Base-by-base conservation (phyloP, 371 early-diverging fungal genomes). In the Mucor piriformis region DNA sequence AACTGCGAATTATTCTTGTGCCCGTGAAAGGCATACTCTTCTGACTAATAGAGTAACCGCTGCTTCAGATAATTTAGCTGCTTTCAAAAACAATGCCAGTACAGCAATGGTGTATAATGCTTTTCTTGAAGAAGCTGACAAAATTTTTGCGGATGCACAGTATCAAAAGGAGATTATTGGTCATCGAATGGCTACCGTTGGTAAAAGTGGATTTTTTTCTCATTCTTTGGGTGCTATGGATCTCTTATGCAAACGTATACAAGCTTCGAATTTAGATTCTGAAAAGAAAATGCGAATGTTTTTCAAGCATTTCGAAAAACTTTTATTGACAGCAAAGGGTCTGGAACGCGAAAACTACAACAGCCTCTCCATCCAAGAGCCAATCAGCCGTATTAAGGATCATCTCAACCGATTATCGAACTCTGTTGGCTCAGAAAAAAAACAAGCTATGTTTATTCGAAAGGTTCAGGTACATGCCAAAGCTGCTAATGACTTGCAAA, bases 1-100 rank as follows among this genome's bases (percentile, higher is more conserved):
- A 24, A 78, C 68, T 1, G 78, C 78, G 29, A 78, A 78, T 35
- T 74, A 78, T 24, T 67, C 78, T 0, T 72, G 78, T 54, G 74
- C 75, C 13, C 63, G 71, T 0, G 78, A 78, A 38, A 53, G 78
- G 29, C 69, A 71, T 47, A 32, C 35, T 0, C 11, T 44, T 2
- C 37, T 77, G 7, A 48, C 53, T 15, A 68, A 54, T 25, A 58
- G 69, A 23, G 64, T 69, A 0, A 58, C 58, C 11, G 46, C 62
- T 4, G 60, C 70, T 4, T 40, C 51, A 3, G 52, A 55, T 1
- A 68, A 59, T 21, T 18, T 76, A 11, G 44, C 64, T 25, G 65
- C 61, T 2, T 51, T 76, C 23, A 59, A 49, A 16, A 61, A 66
- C 8, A 64, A 74, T 42, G 71, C 74, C 3, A 59, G 70, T 40